Conservation (phyloP, 1,284 basidiomycete genomes). For the Ganoderma resinaceum region DNA sequence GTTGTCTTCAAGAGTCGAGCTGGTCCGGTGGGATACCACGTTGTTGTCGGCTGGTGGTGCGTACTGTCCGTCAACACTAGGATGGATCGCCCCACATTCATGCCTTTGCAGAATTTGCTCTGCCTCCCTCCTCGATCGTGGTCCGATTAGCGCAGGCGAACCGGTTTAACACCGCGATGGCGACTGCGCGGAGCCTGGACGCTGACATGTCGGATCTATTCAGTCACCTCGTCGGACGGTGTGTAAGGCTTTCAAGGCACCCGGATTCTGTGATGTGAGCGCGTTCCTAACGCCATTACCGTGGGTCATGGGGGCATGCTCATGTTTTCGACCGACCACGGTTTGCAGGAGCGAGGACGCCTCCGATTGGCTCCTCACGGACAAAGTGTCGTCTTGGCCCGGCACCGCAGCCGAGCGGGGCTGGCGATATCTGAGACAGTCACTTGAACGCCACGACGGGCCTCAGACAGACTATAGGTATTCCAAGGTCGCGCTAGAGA, state of each 20-base stretch:
- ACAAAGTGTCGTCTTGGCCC: constrained; percentile 83
- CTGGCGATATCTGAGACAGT: constrained; percentile 87
- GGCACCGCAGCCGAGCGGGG: constrained; percentile 84
- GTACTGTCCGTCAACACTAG: constrained; percentile 19
- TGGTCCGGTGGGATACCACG: constrained; percentile 67
- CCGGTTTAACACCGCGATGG: constrained; percentile 83
- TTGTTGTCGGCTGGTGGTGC: constrained; percentile 56
- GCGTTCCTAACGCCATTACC: background rate
- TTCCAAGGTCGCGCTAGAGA: constrained; percentile 78
- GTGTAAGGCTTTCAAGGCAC: constrained; percentile 74
- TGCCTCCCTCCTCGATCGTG: constrained; percentile 79
- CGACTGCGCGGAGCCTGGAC: constrained; percentile 76
- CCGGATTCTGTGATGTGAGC: constrained; percentile 63
- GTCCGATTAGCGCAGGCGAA: constrained; percentile 83
- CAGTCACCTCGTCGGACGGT: constrained; percentile 78
- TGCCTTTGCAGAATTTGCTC: constrained; percentile 58
- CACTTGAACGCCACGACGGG: constrained; percentile 82
- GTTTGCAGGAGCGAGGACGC: constrained; percentile 64
- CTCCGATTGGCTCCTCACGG: constrained; percentile 83
- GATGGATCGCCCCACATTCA: constrained; percentile 17
- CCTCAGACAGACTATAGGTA: constrained; percentile 78
- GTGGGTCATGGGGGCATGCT: constrained; percentile 6
- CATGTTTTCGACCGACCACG: constrained; percentile 1
- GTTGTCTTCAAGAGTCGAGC: constrained; percentile 80
- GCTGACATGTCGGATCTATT: constrained; percentile 93